Base-by-base conservation (phyloP, 2,329 filamentous ascomycete genomes). In the Hypoxylon sp. region DNA sequence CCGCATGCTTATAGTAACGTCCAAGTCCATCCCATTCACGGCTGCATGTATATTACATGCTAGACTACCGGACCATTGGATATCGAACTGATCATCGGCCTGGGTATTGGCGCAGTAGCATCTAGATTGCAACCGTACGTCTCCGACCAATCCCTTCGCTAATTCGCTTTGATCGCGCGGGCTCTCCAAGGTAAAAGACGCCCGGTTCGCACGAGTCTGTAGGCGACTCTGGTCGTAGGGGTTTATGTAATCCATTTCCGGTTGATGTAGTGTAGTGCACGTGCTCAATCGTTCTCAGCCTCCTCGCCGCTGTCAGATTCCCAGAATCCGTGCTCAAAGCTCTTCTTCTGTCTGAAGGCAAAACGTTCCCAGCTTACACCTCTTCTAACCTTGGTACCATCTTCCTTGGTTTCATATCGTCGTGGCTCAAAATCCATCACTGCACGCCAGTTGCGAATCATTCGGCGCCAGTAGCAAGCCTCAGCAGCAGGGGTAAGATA, bases 401-500 rank as follows among this genome's bases (percentile, higher is more conserved):
- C 63, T 27, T 63, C 29, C 30, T 58, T 54, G 16, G 50, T 60
- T 21, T 70, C 65, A 54, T 70, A 68, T 11, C 62, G 61, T 29
- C 59, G 60, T 25, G 70, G 70, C 50, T 72, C 65, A 12, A 72
- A 70, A 55, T 69, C 67, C 70, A 71, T 71, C n/a, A 71, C 70
- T 39, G 62, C 55, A 8, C 62, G 69, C 70, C 70, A 71, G 43
- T 54, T 63, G 4, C 25, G 55, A 21, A 72, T 66, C 67, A 71
- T 67, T 32, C 63, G 65, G 9, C 85, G 78, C 85, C 84, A 87
- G 66, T 87, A 87, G 65, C 84, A 87, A 2, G 82, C 81, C 73
- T 86, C 83, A 1, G 85, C 84, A 4, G 84, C 83, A 1, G 83
- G 83, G 0, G 84, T 86, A 19, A 87, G 75, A 70, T 87, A 87